phyloP scores from a whole-genome alignment of 1,284 basidiomycete species.

The Trametes versicolor region DNA sequence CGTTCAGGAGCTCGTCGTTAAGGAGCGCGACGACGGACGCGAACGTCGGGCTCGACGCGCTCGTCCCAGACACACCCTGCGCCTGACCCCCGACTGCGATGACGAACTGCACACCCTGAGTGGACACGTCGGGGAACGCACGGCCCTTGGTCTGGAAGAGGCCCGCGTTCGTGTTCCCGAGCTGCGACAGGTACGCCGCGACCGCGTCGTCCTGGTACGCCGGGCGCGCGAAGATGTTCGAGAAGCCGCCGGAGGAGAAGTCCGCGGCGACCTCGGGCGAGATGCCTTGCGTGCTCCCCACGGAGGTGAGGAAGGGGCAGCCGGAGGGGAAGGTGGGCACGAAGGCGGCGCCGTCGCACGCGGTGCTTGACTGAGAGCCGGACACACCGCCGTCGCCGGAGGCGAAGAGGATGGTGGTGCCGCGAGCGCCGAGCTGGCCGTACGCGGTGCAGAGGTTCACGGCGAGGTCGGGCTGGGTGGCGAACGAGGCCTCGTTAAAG shows the following conservation, averaged over 20 bases:
- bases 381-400: conserved; percentile 73
- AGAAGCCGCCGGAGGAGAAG: conserved; percentile 75
- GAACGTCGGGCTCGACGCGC: conserved; percentile 52
- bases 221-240: conserved; percentile 65
- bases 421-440: conserved; percentile 64
- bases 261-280: conserved; percentile 61
- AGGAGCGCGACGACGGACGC: conserved; percentile 64
- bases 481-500: conserved; percentile 59
- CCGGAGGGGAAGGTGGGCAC: conserved; percentile 75
- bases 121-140: conserved; percentile 22
- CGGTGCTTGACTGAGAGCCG: conserved; percentile 63
- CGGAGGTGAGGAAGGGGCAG: conserved; percentile 65
- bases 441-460: conserved; percentile 50
- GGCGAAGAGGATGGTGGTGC: conserved; percentile 70
- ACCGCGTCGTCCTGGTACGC: conserved; percentile 59
- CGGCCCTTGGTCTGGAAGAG: conserved; percentile 60
- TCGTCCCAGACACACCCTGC: conserved; percentile 61
- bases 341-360: conserved; percentile 56
- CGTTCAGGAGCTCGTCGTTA: conserved; percentile 62
- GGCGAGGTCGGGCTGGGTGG: conserved; percentile 56
- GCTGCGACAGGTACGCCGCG: conserved; percentile 50
- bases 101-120: conserved; percentile 55
- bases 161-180: conserved; percentile 59
- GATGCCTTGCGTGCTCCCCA: conserved; percentile 62
- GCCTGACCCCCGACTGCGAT: conserved; percentile 58